These are phyloP conservation scores for Cinnamomum chago DNA, from an alignment of 164 flowering plant genomes.

Conservation along the genomic window DNA sequence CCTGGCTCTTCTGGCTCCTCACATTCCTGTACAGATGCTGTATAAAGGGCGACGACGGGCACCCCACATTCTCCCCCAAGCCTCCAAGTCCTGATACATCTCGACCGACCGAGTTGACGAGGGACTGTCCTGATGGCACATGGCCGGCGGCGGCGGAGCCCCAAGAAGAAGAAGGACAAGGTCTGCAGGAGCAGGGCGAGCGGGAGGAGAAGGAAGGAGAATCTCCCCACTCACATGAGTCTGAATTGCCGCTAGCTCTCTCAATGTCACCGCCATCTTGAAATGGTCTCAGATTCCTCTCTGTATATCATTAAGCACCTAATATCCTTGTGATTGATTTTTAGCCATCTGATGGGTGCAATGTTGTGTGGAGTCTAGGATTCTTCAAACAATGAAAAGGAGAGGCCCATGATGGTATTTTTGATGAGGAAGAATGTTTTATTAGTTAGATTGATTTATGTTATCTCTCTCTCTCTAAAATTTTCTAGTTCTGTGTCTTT, in stretches of 20 bases:
- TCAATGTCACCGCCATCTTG: background rate
- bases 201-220: background rate
- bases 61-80: background rate
- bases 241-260: background rate
- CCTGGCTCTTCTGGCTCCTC: constrained; percentile 3
- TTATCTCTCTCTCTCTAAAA: background rate
- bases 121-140: background rate
- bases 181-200: background rate
- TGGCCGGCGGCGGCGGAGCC: background rate
- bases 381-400: background rate
- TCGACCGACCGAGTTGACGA: no score
- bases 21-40: constrained; percentile 7
- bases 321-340: background rate
- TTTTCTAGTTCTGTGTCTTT: background rate
- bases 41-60: constrained; percentile 1
- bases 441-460: background rate
- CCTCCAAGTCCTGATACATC: no score
- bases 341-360: no score
- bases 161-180: background rate
- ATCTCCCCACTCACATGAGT: background rate
- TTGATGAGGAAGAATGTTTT: background rate
- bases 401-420: background rate
- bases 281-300: background rate
- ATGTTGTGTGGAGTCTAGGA: background rate
- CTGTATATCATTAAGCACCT: background rate